Percentiles rank a stretch among this genome's conserved stretches.
phyloP scores from a whole-genome alignment of 2,329 filamentous ascomycete species.

The Cytospora schulzeri region DNA sequence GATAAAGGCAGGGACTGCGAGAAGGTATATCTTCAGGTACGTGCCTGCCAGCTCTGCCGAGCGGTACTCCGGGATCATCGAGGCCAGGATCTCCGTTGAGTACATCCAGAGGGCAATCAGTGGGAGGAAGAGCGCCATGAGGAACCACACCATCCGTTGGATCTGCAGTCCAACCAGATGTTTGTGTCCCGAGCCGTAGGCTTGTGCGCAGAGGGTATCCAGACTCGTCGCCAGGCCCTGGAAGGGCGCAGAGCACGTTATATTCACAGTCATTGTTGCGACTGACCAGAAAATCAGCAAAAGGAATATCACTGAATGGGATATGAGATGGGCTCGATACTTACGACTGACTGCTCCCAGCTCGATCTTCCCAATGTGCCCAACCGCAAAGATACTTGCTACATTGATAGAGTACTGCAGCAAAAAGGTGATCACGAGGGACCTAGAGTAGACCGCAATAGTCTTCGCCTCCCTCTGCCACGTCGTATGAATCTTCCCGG shows the following conservation, averaged over 20 bases:
- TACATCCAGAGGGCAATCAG: slow-evolving; percentile 70
- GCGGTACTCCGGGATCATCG: slow-evolving; percentile 70
- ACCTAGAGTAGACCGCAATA: slow-evolving; percentile 69
- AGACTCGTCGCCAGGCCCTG: slow-evolving; percentile 87
- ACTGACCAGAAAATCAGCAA: slow-evolving; percentile 41
- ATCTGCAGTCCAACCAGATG: slow-evolving; percentile 84
- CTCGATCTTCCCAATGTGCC: slow-evolving; percentile 71
- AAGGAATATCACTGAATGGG: neutral
- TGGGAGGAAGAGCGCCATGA: slow-evolving; percentile 71
- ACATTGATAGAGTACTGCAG: slow-evolving; percentile 86
- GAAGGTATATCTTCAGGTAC: slow-evolving; percentile 70
- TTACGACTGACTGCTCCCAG: slow-evolving; percentile 63
- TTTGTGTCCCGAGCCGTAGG: slow-evolving; percentile 88
- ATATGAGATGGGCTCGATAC: slow-evolving; percentile 23
- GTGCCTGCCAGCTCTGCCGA: slow-evolving; percentile 71
- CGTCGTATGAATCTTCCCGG: slow-evolving; percentile 82
- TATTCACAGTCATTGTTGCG: slow-evolving; percentile 78
- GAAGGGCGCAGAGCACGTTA: slow-evolving; percentile 75
- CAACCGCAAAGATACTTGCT: slow-evolving; percentile 76
- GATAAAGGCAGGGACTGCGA: slow-evolving; percentile 75
- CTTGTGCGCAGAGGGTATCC: slow-evolving; percentile 91
- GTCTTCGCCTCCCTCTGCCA: slow-evolving; percentile 91
- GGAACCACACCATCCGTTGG: slow-evolving; percentile 78
- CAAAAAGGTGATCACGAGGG: slow-evolving; percentile 73
- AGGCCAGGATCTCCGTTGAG: slow-evolving; percentile 63